A percentile compares a stretch with the other conserved stretches of the same genome.
These are phyloP conservation scores for Aspergillus sp. DNA, from an alignment of 2,329 filamentous ascomycete species.

Conservation along the genomic window DNA sequence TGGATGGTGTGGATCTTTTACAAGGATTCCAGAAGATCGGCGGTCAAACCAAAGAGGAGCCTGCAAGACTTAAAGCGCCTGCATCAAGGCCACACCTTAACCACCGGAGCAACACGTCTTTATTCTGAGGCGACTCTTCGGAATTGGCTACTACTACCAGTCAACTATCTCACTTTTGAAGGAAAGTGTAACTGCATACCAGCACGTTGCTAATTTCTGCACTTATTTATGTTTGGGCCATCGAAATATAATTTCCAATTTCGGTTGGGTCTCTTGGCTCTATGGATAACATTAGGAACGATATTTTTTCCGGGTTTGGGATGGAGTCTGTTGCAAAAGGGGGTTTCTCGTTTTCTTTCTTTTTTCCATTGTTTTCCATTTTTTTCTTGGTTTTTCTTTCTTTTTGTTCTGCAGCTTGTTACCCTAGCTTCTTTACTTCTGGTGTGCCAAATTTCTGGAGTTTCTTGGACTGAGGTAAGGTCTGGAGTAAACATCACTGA, in stretches of 20 bases:
- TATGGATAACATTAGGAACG: conserved; percentile 1
- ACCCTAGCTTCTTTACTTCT: conserved; percentile 13
- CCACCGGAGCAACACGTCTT: conserved; percentile 27
- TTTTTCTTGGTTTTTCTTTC: conserved; percentile 5
- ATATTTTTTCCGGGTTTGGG: not conserved
- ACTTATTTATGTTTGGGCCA: not conserved
- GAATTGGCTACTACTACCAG: not conserved
- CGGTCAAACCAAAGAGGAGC: conserved; percentile 30
- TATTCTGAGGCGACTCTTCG: conserved; percentile 21
- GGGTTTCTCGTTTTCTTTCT: conserved; percentile 4
- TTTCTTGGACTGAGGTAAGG: conserved; percentile 20
- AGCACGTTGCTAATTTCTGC: not conserved
- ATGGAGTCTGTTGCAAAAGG: not conserved
- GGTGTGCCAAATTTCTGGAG: conserved; percentile 19
- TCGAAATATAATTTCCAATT: conserved; percentile 1
- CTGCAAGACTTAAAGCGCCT: conserved; percentile 23
- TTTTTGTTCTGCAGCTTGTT: conserved; percentile 11
- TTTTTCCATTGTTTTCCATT: no score
- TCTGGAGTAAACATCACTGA: conserved; percentile 19
- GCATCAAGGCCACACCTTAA: conserved; percentile 26
- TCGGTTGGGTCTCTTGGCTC: conserved; percentile 1
- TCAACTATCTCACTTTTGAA: not conserved
- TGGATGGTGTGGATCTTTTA: conserved; percentile 42
- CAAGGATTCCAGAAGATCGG: conserved; percentile 47
- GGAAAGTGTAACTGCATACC: not conserved